Base-by-base conservation (phyloP, 306 rosid genomes). In the Comarum palustre region DNA sequence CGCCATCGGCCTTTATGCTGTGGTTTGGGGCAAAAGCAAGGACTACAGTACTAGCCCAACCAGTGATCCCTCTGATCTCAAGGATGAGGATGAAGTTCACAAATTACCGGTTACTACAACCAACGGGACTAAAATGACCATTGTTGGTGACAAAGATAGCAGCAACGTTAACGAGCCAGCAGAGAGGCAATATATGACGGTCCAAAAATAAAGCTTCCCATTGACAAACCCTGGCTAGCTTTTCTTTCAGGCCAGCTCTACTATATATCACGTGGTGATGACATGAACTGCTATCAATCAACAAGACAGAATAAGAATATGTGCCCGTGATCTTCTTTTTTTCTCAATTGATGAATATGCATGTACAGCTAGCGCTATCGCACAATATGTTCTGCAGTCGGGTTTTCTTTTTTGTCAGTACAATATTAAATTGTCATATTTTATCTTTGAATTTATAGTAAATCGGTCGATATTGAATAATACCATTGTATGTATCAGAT, bases 21-120 rank as follows among this genome's bases (percentile, higher is more conserved):
- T 92, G 47, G 90, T 90, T 73, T 92, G 96, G 98, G 96, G 98
- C 14, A 92, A 90, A 84, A 74, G 79, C 70, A 88, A 90, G 79
- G 98, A 90, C 66, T 80, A 83, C 62, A 41, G 83, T 8, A 68
- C 46, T 69, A 58, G 42, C 66, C 45, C 68, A 36, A 24, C 31
- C 41, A 59, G 24, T 71, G 69, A 52, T 20, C 14, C 61, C 32
- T 38, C 79, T 42, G 69, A 79, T 46, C 12, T 34, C 47, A 69
- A 74, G 76, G 43, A 7, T 4, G 77, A 41, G 31, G 34, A 24
- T 71, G 79, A 76, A 62, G 68, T 66, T 50, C 57, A 62, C 3
- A 77, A 69, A 27, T 62, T 71, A 19, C 57, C 75, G 10, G 7
- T 58, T 57, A 15, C 34, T 70, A 32, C 45, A 70, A 51, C 16